Conservation (phyloP, 2,329 filamentous ascomycete species). For the Zalaria sp. region DNA sequence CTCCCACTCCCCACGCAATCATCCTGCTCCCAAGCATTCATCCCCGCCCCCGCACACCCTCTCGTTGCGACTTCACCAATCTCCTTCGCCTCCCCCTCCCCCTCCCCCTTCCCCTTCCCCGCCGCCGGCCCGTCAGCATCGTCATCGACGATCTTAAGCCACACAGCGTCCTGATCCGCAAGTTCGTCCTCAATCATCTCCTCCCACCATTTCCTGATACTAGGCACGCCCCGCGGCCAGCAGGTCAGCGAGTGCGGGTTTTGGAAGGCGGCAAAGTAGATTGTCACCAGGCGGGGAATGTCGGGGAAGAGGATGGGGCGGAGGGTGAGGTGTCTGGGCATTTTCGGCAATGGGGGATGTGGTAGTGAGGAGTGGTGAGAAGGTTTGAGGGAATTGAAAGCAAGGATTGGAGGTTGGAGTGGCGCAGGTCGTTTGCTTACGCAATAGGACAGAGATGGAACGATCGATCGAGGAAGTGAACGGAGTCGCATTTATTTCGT, state of each 20-base stretch:
- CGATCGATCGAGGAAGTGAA: too few relatives aligned
- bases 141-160: too few relatives aligned
- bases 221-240: slow-evolving; percentile 12
- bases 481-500: too few relatives aligned
- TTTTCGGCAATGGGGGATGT: not conserved
- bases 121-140: too few relatives aligned
- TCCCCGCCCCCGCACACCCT: not conserved
- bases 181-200: slow-evolving; percentile 11
- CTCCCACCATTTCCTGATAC: slow-evolving; percentile 12
- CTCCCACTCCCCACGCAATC: not conserved
- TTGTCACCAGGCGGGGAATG: slow-evolving; percentile 8
- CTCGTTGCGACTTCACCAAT: too few relatives aligned
- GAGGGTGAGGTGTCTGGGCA: slow-evolving; percentile 4
- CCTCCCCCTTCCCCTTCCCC: too few relatives aligned
- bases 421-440: too few relatives aligned
- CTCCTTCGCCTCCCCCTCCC: too few relatives aligned
- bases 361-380: too few relatives aligned
- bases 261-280: slow-evolving; percentile 16
- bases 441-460: too few relatives aligned
- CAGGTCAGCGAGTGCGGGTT: slow-evolving; percentile 14
- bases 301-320: slow-evolving; percentile 9
- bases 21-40: not conserved
- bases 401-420: too few relatives aligned
- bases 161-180: slow-evolving; percentile 10
- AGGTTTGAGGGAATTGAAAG: too few relatives aligned